Evolutionary conservation across 2,329 filamentous ascomycete genomes (phyloP).

Genomic region (Fusarium sp.): DNA sequence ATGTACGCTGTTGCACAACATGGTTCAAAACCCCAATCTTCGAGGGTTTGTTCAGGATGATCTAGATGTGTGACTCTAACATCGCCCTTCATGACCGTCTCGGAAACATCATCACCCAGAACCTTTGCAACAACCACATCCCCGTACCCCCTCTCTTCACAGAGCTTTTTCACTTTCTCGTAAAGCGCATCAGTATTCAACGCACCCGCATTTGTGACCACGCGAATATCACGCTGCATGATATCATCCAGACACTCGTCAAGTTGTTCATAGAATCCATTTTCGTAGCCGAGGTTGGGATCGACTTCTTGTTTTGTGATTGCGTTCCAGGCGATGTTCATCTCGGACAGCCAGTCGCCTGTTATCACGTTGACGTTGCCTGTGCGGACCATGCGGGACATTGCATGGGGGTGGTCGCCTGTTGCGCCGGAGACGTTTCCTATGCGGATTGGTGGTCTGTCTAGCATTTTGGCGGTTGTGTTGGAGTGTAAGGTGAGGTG

Average conservation of each 20-base stretch:
- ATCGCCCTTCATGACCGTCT: constrained; percentile 36
- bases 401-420: constrained; percentile 50
- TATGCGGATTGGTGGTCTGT: constrained; percentile 47
- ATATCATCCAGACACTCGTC: constrained; percentile 53
- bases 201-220: constrained; percentile 56
- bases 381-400: constrained; percentile 48
- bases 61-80: constrained; percentile 45
- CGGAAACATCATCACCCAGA: constrained; percentile 54
- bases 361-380: constrained; percentile 53
- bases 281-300: constrained; percentile 50
- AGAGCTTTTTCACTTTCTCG: constrained; percentile 46
- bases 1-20: constrained; percentile 57
- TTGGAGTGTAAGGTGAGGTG: too few species aligned
- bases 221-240: constrained; percentile 49
- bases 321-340: constrained; percentile 62
- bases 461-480: constrained; percentile 38
- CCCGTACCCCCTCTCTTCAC: constrained; percentile 45
- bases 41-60: constrained; percentile 45
- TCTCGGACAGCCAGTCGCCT: constrained; percentile 56
- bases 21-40: constrained; percentile 46
- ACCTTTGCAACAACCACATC: constrained; percentile 53
- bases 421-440: constrained; percentile 52
- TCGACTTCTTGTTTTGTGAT: constrained; percentile 51
- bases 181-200: constrained; percentile 52
- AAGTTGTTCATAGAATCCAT: constrained; percentile 58